phyloP scores from a whole-genome alignment of 768 basidiomycete species.

The Suillus americanus region DNA sequence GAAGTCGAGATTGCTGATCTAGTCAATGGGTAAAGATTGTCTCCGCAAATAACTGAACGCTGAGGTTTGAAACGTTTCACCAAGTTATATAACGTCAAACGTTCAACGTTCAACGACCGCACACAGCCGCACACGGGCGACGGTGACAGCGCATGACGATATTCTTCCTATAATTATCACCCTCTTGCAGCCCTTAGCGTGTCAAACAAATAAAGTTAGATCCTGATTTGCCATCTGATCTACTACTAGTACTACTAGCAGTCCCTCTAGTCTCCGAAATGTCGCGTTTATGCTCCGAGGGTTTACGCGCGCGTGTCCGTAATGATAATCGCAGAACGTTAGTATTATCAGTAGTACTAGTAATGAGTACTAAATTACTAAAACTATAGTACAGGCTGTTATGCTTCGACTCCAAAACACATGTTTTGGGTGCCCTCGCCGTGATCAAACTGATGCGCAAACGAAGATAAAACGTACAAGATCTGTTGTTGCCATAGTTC shows the following conservation, averaged over 20 bases:
- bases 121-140: not conserved
- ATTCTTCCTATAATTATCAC: not conserved
- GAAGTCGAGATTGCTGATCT: not conserved
- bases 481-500: not conserved
- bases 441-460: not conserved
- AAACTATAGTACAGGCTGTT: not conserved
- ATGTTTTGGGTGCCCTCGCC: not conserved
- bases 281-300: not conserved
- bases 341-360: not conserved
- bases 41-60: not conserved
- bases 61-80: not conserved
- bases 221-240: not conserved
- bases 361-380: not conserved
- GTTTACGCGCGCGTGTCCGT: not conserved
- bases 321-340: not conserved
- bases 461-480: constrained; percentile 2
- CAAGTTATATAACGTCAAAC: not conserved
- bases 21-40: not conserved
- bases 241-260: not conserved
- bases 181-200: not conserved
- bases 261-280: not conserved
- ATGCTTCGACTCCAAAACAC: constrained; percentile 4
- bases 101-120: not conserved
- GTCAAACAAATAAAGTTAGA: not conserved
- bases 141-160: not conserved